phyloP scores from a whole-genome alignment of 345 rosid species.

The Citrus australasica region DNA sequence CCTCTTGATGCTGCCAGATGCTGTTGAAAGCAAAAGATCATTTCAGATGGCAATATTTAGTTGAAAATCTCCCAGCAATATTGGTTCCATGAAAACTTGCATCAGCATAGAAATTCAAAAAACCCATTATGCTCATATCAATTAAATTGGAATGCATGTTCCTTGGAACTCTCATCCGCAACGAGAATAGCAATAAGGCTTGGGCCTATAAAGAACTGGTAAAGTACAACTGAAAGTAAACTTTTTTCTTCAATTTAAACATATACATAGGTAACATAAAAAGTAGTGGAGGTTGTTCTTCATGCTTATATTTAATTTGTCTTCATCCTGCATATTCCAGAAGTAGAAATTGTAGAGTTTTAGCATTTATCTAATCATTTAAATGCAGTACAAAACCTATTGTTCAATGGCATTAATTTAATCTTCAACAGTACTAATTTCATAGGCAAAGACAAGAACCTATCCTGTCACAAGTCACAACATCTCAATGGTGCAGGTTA shows the following conservation, averaged over 20 bases:
- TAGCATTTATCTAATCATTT: background rate
- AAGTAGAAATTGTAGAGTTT: background rate
- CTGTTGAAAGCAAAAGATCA: conserved; percentile 33
- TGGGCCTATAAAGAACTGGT: background rate
- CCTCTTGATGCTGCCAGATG: conserved; percentile 94
- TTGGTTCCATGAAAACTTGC: background rate
- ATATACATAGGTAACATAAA: background rate
- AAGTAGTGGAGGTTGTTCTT: background rate
- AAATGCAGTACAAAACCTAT: background rate
- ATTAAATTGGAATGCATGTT: background rate
- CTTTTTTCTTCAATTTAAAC: background rate
- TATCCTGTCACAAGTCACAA: background rate
- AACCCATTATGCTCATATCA: background rate
- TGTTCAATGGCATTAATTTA: background rate
- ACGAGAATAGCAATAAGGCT: background rate
- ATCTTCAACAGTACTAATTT: background rate
- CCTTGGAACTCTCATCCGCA: background rate
- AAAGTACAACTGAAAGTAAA: background rate
- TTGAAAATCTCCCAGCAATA: background rate
- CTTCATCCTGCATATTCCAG: background rate
- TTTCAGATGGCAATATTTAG: background rate
- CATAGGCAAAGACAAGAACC: background rate
- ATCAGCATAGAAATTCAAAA: background rate
- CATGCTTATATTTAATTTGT: background rate
- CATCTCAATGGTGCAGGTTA: background rate